A percentile compares a stretch with the other conserved stretches of the same genome.
Conservation (phyloP, 495 filamentous ascomycete species). For the Penicillium angulare region DNA sequence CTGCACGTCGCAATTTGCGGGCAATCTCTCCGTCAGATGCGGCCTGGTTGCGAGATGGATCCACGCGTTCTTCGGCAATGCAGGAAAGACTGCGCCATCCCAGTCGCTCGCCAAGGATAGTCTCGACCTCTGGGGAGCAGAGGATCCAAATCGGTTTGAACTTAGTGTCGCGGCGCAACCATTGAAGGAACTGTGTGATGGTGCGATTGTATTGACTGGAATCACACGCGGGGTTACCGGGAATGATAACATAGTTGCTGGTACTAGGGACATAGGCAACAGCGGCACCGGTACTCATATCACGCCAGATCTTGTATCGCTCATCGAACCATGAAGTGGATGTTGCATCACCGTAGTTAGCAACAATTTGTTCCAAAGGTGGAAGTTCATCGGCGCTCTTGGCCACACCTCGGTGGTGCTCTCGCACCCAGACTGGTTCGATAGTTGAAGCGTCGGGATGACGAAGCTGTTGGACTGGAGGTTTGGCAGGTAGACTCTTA, state of each 20-base stretch:
- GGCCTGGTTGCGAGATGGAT: slow-evolving; percentile 56
- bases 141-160: slow-evolving; percentile 83
- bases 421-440: slow-evolving; percentile 56
- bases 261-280: slow-evolving; percentile 72
- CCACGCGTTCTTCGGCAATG: slow-evolving; percentile 78
- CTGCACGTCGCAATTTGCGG: slow-evolving; percentile 72
- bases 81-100: slow-evolving; percentile 83
- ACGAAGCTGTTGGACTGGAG: slow-evolving; percentile 53
- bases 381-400: slow-evolving; percentile 56
- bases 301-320: slow-evolving; percentile 78
- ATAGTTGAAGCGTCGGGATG: slow-evolving; percentile 79
- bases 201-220: slow-evolving; percentile 65
- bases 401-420: slow-evolving; percentile 36
- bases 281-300: slow-evolving; percentile 71
- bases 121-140: slow-evolving; percentile 64
- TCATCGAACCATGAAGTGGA: slow-evolving; percentile 87
- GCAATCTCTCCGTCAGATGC: slow-evolving; percentile 58
- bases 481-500: slow-evolving; percentile 66
- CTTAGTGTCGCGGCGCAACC: slow-evolving; percentile 66
- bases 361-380: slow-evolving; percentile 74
- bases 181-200: slow-evolving; percentile 68
- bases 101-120: slow-evolving; percentile 68
- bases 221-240: slow-evolving; percentile 80
- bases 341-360: slow-evolving; percentile 86
- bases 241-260: slow-evolving; percentile 71